Evolutionary conservation across 805 yeast genomes (phyloP).

Genomic region (Maudiozyma serrabonitensis): DNA sequence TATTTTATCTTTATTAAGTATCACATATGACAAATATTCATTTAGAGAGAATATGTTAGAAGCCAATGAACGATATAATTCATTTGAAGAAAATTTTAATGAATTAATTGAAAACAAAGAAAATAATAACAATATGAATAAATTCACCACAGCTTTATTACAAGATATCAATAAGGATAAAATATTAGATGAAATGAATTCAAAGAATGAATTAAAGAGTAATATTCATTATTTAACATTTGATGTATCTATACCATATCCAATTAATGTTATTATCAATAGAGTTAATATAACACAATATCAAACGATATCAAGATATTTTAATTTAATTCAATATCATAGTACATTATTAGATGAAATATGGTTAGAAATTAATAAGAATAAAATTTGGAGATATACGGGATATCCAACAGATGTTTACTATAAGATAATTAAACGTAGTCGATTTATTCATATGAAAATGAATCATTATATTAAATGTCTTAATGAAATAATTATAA

Average conservation of each 20-base stretch:
- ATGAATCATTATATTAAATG: constrained; percentile 29
- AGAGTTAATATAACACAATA: constrained; percentile 65
- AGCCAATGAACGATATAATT: constrained; percentile 5
- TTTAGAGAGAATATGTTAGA: constrained; percentile 15
- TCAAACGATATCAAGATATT: constrained; percentile 68
- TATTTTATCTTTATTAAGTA: constrained; percentile 21
- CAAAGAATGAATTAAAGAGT: constrained; percentile 13
- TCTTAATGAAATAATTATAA: constrained; percentile 18
- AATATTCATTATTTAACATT: constrained; percentile 44
- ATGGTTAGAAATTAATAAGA: constrained; percentile 56
- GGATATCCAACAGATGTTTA: constrained; percentile 36
- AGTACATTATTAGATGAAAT: constrained; percentile 50
- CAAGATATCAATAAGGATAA: background rate
- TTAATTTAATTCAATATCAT: constrained; percentile 53
- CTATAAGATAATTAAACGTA: constrained; percentile 45
- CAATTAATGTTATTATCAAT: constrained; percentile 66
- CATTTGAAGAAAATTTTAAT: background rate
- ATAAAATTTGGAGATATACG: constrained; percentile 55
- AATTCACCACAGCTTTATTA: background rate
- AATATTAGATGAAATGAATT: no score
- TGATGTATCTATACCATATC: constrained; percentile 69
- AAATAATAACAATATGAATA: background rate
- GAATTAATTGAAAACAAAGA: background rate
- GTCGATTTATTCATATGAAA: constrained; percentile 43
- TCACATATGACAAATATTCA: constrained; percentile 33